These are phyloP conservation scores for Tulasnella sp. DNA, from an alignment of 768 basidiomycete species.

Conservation along the genomic window DNA sequence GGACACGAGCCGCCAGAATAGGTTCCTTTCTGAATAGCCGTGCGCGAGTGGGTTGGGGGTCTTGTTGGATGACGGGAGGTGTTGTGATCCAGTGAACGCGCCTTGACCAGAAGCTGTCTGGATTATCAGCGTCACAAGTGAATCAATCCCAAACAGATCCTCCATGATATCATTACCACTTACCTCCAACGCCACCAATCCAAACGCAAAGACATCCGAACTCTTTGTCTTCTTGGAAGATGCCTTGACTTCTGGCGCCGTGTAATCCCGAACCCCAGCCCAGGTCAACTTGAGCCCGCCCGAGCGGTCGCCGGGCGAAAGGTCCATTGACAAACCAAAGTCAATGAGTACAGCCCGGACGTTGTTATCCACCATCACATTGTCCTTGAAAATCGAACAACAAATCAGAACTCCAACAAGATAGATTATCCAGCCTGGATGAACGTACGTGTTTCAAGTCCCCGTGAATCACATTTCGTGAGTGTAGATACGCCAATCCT, in stretches of 20 bases:
- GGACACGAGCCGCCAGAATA: no score
- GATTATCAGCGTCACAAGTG: no score
- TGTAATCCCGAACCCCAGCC: not conserved
- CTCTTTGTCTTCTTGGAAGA: not conserved
- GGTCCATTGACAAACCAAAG: not conserved
- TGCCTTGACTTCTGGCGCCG: not conserved
- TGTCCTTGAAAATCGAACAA: no score
- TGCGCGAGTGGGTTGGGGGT: no score
- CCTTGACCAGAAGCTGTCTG: no score
- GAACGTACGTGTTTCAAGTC: not conserved
- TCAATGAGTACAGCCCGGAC: not conserved
- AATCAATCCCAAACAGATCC: no score
- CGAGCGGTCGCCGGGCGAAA: no score
- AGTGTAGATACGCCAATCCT: not conserved
- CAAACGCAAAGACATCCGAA: not conserved
- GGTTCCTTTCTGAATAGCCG: no score
- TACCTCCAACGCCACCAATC: not conserved
- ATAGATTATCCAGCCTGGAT: not conserved
- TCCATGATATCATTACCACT: no score
- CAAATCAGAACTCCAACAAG: not conserved
- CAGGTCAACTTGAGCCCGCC: not conserved
- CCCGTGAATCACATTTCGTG: not conserved
- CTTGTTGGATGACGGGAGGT: no score
- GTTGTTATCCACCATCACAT: not conserved
- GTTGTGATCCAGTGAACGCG: no score